phyloP scores from a whole-genome alignment of 345 rosid species.

The Euphorbia peplus region DNA sequence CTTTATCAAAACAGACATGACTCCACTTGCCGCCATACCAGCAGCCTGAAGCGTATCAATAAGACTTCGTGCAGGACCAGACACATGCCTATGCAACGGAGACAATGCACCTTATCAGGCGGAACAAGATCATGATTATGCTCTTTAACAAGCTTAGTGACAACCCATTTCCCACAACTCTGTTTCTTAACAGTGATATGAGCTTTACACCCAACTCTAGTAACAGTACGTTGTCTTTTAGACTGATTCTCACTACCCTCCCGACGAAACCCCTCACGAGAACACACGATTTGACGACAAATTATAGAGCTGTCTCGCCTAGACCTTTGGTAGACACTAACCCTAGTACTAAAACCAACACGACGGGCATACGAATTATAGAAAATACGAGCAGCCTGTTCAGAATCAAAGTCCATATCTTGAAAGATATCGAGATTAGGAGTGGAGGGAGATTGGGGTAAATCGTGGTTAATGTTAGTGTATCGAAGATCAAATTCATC shows the following conservation, averaged over 20 bases:
- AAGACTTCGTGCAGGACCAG: conserved; percentile 48
- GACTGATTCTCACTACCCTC: conserved; percentile 23
- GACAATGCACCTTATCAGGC: conserved; percentile 49
- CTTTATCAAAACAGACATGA: conserved; percentile 49
- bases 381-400: conserved; percentile 40
- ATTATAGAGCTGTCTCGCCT: conserved; percentile 42
- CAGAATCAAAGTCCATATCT: conserved; percentile 49
- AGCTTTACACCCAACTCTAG: conserved; percentile 53
- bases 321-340: conserved; percentile 38
- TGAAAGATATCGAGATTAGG: conserved; percentile 35
- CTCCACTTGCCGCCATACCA: conserved; percentile 47
- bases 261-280: conserved; percentile 42
- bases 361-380: conserved; percentile 47
- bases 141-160: conserved; percentile 32
- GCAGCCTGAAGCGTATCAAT: conserved; percentile 58
- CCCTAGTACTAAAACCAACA: conserved; percentile 43
- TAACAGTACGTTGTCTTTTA: conserved; percentile 36
- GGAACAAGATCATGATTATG: conserved; percentile 55
- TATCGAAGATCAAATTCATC: conserved; percentile 6
- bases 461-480: background rate
- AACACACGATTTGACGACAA: conserved; percentile 44
- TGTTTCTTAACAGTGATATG: conserved; percentile 38
- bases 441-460: background rate
- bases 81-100: conserved; percentile 45
- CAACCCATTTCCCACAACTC: conserved; percentile 42